phyloP scores from a whole-genome alignment of 106 monocot species.

The Iris macrosiphon region DNA sequence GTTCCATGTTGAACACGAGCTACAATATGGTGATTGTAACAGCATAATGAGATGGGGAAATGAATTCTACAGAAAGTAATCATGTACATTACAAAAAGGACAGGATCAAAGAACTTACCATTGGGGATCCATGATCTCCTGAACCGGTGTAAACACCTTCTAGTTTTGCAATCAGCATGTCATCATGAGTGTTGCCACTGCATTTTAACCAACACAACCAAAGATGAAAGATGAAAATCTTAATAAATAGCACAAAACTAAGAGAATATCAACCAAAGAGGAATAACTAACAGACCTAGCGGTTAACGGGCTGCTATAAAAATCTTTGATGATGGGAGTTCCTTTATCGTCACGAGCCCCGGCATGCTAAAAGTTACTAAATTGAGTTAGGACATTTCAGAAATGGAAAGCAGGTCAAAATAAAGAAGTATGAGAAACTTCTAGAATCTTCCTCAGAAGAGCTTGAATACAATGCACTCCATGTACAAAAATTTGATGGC shows the following conservation, averaged over 20 bases:
- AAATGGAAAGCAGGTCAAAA: slow-evolving; percentile 10
- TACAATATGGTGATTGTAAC: slow-evolving; percentile 23
- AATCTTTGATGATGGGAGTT: slow-evolving; percentile 70
- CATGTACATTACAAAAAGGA: background rate
- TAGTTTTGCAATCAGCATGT: slow-evolving; percentile 77
- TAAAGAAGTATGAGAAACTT: no score
- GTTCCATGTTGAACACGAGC: slow-evolving; percentile 82
- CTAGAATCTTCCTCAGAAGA: no score
- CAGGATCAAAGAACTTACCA: slow-evolving; percentile 32
- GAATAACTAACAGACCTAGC: slow-evolving; percentile 48
- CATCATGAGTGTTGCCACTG: slow-evolving; percentile 84
- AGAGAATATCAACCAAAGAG: background rate
- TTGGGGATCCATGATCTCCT: slow-evolving; percentile 68
- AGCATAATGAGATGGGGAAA: slow-evolving; percentile 1
- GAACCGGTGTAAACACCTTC: slow-evolving; percentile 90
- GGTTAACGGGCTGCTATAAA: slow-evolving; percentile 82
- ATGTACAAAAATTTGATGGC: no score
- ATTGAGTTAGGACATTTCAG: slow-evolving; percentile 3
- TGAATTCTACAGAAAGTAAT: background rate
- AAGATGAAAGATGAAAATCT: background rate
- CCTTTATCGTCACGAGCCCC: slow-evolving; percentile 94
- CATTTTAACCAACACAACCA: background rate
- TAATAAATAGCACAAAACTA: background rate
- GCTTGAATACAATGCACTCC: no score
- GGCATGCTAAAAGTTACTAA: slow-evolving; percentile 51